Percentiles rank a stretch among this genome's conserved stretches.
phyloP scores from a whole-genome alignment of 2,329 filamentous ascomycete species.

The Metarhizium guizhouense region DNA sequence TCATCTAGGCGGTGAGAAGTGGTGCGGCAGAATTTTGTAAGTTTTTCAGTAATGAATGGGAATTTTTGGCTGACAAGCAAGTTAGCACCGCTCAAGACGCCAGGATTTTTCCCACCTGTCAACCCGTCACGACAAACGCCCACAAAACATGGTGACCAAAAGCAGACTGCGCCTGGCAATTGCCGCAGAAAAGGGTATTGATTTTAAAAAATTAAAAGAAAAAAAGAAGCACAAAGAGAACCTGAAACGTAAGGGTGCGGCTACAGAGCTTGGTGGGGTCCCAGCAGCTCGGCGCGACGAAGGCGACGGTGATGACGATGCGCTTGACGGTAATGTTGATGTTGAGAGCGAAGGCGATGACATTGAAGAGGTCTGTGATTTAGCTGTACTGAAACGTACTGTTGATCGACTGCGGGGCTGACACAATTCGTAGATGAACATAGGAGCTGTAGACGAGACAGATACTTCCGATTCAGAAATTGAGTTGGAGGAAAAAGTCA shows the following conservation, averaged over 20 bases:
- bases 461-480: conserved; percentile 61
- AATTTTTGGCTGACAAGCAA: not conserved
- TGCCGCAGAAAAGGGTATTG: conserved; percentile 43
- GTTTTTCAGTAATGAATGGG: conserved; percentile 1
- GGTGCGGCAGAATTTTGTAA: conserved; percentile 6
- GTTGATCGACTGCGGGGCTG: not conserved
- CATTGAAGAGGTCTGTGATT: conserved; percentile 15
- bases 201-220: conserved; percentile 43
- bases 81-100: not conserved
- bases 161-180: conserved; percentile 46
- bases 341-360: conserved; percentile 25
- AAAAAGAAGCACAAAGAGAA: conserved; percentile 38
- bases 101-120: not conserved
- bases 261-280: conserved; percentile 13
- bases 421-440: conserved; percentile 32
- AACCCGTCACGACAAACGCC: not conserved
- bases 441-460: conserved; percentile 50
- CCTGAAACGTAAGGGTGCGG: conserved; percentile 27
- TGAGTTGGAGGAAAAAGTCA: conserved; percentile 65
- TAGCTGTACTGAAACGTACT: not conserved
- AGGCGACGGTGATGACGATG: conserved; percentile 15
- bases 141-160: conserved; percentile 29
- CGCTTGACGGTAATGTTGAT: conserved; percentile 29
- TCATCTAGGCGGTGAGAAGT: not conserved
- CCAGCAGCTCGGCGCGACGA: not conserved